Base-by-base conservation (phyloP, 1,284 basidiomycete species). In the Naganishia albida region DNA sequence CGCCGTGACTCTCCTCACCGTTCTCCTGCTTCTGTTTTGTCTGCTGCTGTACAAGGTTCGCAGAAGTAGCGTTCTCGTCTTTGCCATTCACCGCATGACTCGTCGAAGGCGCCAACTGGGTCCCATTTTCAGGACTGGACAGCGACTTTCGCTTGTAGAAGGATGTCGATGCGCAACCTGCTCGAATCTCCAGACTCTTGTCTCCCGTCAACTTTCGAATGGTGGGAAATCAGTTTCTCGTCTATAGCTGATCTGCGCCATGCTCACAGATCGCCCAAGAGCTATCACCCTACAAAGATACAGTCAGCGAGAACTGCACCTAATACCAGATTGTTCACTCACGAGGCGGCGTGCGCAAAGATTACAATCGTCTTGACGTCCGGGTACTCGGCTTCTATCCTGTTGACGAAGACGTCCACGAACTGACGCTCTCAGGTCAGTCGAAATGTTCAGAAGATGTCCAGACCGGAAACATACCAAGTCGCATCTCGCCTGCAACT, bases 341-440 rank as follows among this genome's bases (percentile, higher is more conserved):
- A 68, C 67, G 56, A 81, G 7, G 82, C 82, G 1, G 82, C 83
- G 71, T 84, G 83, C 15, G 75, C 76, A 66, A 82, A 80, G 30
- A 83, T 72, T 13, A 81, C 75, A 26, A 81, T 77, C 0, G 71
- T 71, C 51, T 73, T 72, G 12, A 79, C 71, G 0, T 77, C 77
- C 3, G 74, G 75, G 25, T 56, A 66, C 49, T 72, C 68, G 26
- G 67, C 74, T 62, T 79, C 78, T 25, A 76, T 71, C 13, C 75
- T 62, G 3, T 63, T 60, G 4, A 71, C 71, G 69, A 72, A 78
- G 39, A 72, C 70, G 42, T 78, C 74, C 13, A 75, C 69, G 53
- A 77, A 78, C 63, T 73, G 48, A 12, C 23, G 0, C 18, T 1
- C 7, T 15, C 15, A 20, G 18, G 20, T 56, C 50, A 55, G 51